Conservation (phyloP, 129 eudicot genomes). For the Lactuca sativa region DNA sequence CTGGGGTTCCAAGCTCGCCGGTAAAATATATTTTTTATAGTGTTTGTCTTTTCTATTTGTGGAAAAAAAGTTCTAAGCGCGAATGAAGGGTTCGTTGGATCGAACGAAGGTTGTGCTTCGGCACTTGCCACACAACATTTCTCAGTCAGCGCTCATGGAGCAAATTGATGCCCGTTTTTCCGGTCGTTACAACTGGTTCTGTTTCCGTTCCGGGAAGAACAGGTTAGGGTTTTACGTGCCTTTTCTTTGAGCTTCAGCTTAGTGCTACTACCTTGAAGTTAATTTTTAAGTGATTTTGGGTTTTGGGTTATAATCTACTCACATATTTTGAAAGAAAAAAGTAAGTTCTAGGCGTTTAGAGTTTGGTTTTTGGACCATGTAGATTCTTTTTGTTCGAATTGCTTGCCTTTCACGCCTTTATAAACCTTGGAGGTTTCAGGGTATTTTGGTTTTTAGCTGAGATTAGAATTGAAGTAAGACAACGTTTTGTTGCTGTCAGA, state of each 20-base stretch:
- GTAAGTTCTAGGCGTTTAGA: slow-evolving; percentile 10
- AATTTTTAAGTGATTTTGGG: slow-evolving; percentile 7
- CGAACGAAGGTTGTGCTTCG: slow-evolving; percentile 90
- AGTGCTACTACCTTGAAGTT: slow-evolving; percentile 1
- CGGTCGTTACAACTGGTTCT: slow-evolving; percentile 68
- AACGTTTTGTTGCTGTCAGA: not conserved
- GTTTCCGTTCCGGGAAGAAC: slow-evolving; percentile 59
- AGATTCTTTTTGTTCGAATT: slow-evolving; percentile 3
- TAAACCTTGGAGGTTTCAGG: slow-evolving; percentile 6
- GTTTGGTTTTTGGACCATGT: slow-evolving; percentile 2
- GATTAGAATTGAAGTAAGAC: not conserved
- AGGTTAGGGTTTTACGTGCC: slow-evolving; percentile 55
- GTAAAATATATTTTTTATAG: slow-evolving; percentile 24
- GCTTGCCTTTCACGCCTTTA: not conserved
- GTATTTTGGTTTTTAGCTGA: slow-evolving; percentile 13
- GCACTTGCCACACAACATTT: slow-evolving; percentile 82
- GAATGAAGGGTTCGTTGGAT: slow-evolving; percentile 72
- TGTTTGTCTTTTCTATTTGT: slow-evolving; percentile 40
- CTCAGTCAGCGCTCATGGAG: slow-evolving; percentile 64
- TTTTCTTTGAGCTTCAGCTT: slow-evolving; percentile 16
- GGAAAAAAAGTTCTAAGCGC: slow-evolving; percentile 12
- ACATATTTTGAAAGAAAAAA: not conserved
- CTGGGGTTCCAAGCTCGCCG: slow-evolving; percentile 15
- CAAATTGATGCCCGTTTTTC: slow-evolving; percentile 64
- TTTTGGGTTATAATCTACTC: not conserved